Evolutionary conservation across 768 basidiomycete genomes (phyloP).

Genomic region (Suillus placidus): DNA sequence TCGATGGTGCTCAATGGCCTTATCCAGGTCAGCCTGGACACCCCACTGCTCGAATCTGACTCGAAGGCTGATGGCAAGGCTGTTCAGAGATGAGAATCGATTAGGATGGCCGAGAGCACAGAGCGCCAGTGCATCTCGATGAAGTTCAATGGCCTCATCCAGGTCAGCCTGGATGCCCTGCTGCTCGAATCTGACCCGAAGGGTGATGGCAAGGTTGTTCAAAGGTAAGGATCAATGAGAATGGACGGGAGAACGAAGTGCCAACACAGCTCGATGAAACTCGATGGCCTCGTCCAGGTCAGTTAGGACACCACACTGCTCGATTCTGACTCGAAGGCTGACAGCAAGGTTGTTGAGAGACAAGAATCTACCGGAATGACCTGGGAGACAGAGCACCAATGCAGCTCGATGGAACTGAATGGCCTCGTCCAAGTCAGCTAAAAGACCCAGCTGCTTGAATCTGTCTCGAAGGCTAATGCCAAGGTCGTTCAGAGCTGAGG

Average conservation of each 20-base stretch:
- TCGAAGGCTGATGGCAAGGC: not conserved
- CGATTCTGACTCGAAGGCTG: conserved; percentile 27
- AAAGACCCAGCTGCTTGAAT: too few relatives aligned
- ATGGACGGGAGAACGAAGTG: not conserved
- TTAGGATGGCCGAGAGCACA: too few relatives aligned
- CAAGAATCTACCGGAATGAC: conserved; percentile 8
- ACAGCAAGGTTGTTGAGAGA: conserved; percentile 25
- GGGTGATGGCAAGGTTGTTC: too few relatives aligned
- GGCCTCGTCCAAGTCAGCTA: too few relatives aligned
- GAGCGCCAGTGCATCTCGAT: not conserved
- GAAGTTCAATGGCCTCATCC: not conserved
- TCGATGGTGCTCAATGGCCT: too few relatives aligned
- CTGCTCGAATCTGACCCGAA: not conserved
- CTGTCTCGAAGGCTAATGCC: too few relatives aligned
- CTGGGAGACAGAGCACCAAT: not conserved
- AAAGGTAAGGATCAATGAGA: not conserved
- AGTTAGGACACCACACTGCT: conserved; percentile 12
- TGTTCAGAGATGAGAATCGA: too few relatives aligned
- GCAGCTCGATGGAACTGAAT: too few relatives aligned
- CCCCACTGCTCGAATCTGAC: not conserved
- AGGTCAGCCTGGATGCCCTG: not conserved
- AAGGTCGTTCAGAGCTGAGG: too few relatives aligned
- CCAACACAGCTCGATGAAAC: conserved; percentile 25
- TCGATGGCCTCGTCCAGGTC: conserved; percentile 34
- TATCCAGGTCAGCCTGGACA: not conserved